Evolutionary conservation across 2,329 filamentous ascomycete genomes (phyloP).

Genomic region (Calonectria hongkongensis): DNA sequence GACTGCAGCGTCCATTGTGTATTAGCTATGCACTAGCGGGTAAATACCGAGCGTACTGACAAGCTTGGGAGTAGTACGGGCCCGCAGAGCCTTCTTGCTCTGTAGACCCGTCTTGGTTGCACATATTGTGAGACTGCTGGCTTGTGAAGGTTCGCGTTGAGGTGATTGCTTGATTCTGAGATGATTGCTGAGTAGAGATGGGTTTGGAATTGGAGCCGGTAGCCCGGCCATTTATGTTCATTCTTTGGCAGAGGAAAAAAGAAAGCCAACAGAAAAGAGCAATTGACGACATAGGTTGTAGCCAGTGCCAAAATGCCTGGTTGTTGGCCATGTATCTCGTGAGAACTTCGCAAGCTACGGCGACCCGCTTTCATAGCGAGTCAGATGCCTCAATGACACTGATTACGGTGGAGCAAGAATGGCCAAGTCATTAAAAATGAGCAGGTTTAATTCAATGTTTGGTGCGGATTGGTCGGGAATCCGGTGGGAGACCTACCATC

Average conservation of each 20-base stretch:
- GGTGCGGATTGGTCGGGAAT: not conserved
- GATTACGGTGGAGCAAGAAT: constrained; percentile 9
- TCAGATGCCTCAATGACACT: not conserved
- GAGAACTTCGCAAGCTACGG: constrained; percentile 4
- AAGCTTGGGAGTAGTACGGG: constrained; percentile 42
- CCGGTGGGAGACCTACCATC: constrained; percentile 25
- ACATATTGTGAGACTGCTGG: constrained; percentile 18
- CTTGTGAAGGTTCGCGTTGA: constrained; percentile 40
- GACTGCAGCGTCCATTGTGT: constrained; percentile 12
- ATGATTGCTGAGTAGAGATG: constrained; percentile 15
- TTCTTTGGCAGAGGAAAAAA: not conserved
- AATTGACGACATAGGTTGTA: not conserved
- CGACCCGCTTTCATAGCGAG: constrained; percentile 10
- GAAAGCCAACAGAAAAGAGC: constrained; percentile 9
- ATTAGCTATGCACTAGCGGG: constrained; percentile 33
- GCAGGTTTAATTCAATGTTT: constrained; percentile 2
- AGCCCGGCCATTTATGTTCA: constrained; percentile 42
- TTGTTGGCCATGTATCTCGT: constrained; percentile 5
- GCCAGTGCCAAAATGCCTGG: constrained; percentile 13
- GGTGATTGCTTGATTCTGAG: constrained; percentile 3
- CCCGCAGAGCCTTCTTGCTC: constrained; percentile 38
- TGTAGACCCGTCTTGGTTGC: constrained; percentile 43
- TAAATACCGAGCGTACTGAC: constrained; percentile 43
- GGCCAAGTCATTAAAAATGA: not conserved
- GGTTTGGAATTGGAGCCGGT: constrained; percentile 4